A percentile compares a stretch with the other conserved stretches of the same genome.
These are phyloP conservation scores for Zoysia pacifica DNA, from an alignment of 176 grass and related monocot species.

Conservation along the genomic window DNA sequence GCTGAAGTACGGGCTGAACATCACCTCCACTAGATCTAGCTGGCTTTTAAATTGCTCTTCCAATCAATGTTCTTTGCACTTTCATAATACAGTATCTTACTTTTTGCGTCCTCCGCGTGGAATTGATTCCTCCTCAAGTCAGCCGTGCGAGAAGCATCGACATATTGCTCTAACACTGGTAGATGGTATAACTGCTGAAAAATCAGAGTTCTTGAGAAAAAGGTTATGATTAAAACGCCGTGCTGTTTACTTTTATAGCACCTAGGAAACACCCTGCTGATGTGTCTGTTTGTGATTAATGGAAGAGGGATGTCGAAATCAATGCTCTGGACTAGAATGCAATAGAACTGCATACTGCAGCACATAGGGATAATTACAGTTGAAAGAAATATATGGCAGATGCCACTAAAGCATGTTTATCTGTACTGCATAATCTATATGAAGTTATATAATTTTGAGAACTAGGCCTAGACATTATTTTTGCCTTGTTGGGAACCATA, in stretches of 20 bases:
- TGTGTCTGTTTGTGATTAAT: constrained; percentile 42
- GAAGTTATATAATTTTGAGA: constrained; percentile 20
- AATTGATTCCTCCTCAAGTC: constrained; percentile 53
- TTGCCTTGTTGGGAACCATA: constrained; percentile 14
- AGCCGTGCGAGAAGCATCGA: constrained; percentile 31
- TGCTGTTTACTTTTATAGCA: neutral
- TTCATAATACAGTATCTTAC: neutral
- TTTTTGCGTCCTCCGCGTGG: constrained; percentile 7
- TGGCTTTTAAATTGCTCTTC: constrained; percentile 6
- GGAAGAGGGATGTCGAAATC: neutral
- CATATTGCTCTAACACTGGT: constrained; percentile 34
- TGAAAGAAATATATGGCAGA: constrained; percentile 17
- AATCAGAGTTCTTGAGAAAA: constrained; percentile 1
- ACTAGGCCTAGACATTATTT: neutral
- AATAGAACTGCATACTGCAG: constrained; percentile 6
- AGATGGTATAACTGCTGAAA: constrained; percentile 25
- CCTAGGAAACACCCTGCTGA: neutral
- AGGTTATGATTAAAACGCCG: constrained; percentile 26
- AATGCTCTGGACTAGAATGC: neutral
- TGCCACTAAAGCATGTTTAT: constrained; percentile 8
- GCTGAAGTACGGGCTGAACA: constrained; percentile 36
- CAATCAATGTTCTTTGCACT: constrained; percentile 17
- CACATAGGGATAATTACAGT: neutral
- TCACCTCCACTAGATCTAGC: constrained; percentile 51
- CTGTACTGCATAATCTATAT: constrained; percentile 17